Evolutionary conservation across 176 grass and related monocot genomes (phyloP), one percentile per base, ranked within the genome.

Genomic region (Musa troglodytarum): DNA sequence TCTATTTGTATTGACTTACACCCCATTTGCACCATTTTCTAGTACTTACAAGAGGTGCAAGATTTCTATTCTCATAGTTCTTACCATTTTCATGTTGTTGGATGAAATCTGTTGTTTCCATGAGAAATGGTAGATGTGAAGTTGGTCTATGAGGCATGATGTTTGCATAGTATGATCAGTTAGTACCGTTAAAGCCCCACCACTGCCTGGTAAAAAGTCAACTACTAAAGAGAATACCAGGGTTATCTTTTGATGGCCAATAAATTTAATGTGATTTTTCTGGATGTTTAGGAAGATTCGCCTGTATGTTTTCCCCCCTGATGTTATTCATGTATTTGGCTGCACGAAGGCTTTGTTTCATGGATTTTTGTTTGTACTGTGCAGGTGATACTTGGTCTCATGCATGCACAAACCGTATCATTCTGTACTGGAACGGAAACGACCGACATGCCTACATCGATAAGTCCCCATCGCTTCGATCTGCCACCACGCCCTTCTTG

Each of bases 361-460:
- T 66, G 23, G 63, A 66, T 28, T 57, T 11, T n/a, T 22, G 49
- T 23, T 65, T 77, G 10, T 53, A 43, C 17, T n/a, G 59, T 72
- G 72, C 80, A 98, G 86, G 90, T 87, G 95, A 93, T 84, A 93
- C 86, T 56, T 98, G 95, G 95, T 98, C 95, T 51, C 94, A 93
- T 83, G 86, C 86, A 12, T 86, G 84, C 90, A 93, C 90, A 72
- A 98, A 91, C 76, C 82, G 86, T 24, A 43, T 98, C 61, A 93
- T 93, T 80, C 65, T 98, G 21, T 86, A 98, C 75, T 98, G 90
- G 90, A 93, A 93, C 24, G 88, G 90, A 20, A 86, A 86, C 3
- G 84, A 89, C 43, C 71, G 95, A 22, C 86, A 72, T 63, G 95
- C 90, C 8, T 79, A 89, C 56, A 84, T 98, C 43, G 94, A 98